These are phyloP conservation scores for Hymenoscyphus scutula DNA, from an alignment of 2,329 filamentous ascomycete species.

Conservation along the genomic window DNA sequence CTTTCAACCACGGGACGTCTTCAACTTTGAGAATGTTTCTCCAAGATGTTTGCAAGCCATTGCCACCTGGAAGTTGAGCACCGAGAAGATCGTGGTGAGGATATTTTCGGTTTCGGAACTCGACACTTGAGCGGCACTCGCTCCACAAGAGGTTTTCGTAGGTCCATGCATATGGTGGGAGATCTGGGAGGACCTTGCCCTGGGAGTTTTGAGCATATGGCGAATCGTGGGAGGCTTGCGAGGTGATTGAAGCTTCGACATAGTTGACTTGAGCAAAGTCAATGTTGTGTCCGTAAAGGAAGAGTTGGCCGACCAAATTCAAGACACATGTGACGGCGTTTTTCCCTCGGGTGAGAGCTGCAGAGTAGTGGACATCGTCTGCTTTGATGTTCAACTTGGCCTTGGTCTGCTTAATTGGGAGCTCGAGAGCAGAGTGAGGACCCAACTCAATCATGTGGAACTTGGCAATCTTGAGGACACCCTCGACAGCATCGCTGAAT, in stretches of 20 bases:
- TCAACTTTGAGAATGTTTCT: constrained; percentile 35
- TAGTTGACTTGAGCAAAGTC: constrained; percentile 12
- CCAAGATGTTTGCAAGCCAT: constrained; percentile 18
- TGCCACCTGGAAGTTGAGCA: constrained; percentile 29
- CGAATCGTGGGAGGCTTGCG: background rate
- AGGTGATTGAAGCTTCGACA: constrained; percentile 1
- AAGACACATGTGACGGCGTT: constrained; percentile 10
- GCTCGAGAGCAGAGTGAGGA: constrained; percentile 21
- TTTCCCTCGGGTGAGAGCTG: constrained; percentile 14
- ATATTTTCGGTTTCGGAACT: constrained; percentile 40
- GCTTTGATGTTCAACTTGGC: background rate
- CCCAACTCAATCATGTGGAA: constrained; percentile 24
- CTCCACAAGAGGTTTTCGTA: constrained; percentile 49
- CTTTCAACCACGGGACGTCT: constrained; percentile 42
- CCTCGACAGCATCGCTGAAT: constrained; percentile 11
- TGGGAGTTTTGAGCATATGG: background rate
- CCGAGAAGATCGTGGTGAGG: constrained; percentile 42
- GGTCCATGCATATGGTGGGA: constrained; percentile 50
- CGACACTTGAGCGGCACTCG: constrained; percentile 47
- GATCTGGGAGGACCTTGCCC: constrained; percentile 20
- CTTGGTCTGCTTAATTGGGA: constrained; percentile 20
- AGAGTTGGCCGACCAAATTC: constrained; percentile 14
- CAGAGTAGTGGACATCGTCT: constrained; percentile 9
- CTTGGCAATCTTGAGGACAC: background rate
- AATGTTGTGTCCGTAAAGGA: constrained; percentile 10